Percentiles rank a stretch among this genome's conserved stretches.
These are phyloP conservation scores for Aspergillus neoniger DNA, from an alignment of 2,329 filamentous ascomycete genomes.

Conservation along the genomic window DNA sequence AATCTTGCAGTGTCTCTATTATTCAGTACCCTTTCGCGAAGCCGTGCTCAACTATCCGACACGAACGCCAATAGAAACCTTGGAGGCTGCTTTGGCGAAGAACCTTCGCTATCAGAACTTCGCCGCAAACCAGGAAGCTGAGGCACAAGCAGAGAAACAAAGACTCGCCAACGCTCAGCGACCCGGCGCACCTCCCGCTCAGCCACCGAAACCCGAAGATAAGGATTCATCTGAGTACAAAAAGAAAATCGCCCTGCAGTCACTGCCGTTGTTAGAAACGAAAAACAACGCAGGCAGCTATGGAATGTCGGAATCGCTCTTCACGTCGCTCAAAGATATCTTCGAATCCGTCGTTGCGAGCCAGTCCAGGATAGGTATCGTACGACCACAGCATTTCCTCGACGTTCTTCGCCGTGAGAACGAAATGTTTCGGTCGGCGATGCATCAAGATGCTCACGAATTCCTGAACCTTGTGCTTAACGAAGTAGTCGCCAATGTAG, in stretches of 20 bases:
- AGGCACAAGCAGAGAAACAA: constrained; percentile 49
- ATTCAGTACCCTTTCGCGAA: constrained; percentile 90
- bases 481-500: constrained; percentile 90
- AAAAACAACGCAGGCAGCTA: constrained; percentile 78
- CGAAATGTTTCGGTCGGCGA: constrained; percentile 94
- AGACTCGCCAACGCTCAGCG: constrained; percentile 42
- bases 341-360: constrained; percentile 87
- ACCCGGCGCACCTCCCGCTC: constrained; percentile 56
- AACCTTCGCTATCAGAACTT: constrained; percentile 61
- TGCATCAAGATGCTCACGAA: constrained; percentile 98
- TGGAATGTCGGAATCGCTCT: constrained; percentile 92
- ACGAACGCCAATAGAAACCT: constrained; percentile 67
- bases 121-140: constrained; percentile 57
- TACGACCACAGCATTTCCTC: constrained; percentile 88
- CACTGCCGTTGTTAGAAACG: constrained; percentile 83
- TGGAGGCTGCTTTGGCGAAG: constrained; percentile 57
- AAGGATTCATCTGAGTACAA: constrained; percentile 97
- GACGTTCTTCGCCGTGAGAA: constrained; percentile 93
- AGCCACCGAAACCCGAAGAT: constrained; percentile 75
- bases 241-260: constrained; percentile 90
- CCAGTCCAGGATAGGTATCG: constrained; percentile 78
- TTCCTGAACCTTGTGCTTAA: constrained; percentile 96
- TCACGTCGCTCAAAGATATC: constrained; percentile 93
- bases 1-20: constrained; percentile 95
- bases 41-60: constrained; percentile 89